Evolutionary conservation across 768 basidiomycete species (phyloP), one percentile per base, ranked within the genome.

Genomic region (Pholiota conissans): DNA sequence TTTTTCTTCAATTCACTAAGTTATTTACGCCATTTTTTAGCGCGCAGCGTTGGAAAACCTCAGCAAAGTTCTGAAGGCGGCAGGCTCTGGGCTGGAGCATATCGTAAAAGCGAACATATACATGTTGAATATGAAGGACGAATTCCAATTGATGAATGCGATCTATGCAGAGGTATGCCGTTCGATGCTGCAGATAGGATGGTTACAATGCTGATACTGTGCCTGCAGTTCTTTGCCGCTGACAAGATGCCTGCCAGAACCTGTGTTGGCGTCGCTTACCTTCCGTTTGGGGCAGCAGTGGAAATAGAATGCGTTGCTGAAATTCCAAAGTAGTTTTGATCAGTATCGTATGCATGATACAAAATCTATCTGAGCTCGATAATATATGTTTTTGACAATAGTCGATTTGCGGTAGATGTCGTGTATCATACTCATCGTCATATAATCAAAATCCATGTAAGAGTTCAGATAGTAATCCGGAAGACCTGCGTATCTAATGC

Each of bases 251-350:
- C 84, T 5, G 83, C 84, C 6, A 74, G 84, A 47, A 85, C 84
- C 22, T 84, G 83, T 65, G 68, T 87, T 16, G 84, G 82, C 8
- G 84, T 86, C 7, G 76, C 75, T 3, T 67, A 73, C 7, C 76
- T 87, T 32, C 83, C 85, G 0, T 46, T 80, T 47, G 79, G 79
- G 11, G 81, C 79, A 3, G 78, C 76, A 52, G 75, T 87, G 24
- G 85, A 87, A 74, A 79, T 87, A 34, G 85, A 86, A 59, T 85
- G 83, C 61, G 73, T 82, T 37, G 85, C 83, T 14, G 80, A 63
- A 32, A 55, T 67, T 37, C 55, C 56, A 39, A 57, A 61, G 48
- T 55, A 59, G 28, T 40, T 24, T 16, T n/a, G n/a, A n/a, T n/a
- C n/a, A n/a, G n/a, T n/a, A n/a, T n/a, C n/a, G n/a, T n/a, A n/a